Base-by-base conservation (phyloP, 2,329 filamentous ascomycete species). In the Cytospora leucostoma region DNA sequence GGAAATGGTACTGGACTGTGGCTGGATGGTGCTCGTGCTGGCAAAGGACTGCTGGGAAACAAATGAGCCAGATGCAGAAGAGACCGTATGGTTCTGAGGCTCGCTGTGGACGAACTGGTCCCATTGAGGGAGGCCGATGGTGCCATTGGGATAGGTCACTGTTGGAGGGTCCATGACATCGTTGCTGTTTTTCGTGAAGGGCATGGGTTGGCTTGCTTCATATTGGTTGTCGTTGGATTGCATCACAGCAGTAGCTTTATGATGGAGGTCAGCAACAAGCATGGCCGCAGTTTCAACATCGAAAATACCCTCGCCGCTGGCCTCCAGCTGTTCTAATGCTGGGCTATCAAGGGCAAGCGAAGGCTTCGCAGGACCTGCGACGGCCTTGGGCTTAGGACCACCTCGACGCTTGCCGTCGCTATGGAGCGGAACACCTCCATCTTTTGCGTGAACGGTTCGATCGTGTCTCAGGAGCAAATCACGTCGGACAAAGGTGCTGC, bases 281-380 rank as follows among this genome's bases (percentile, higher is more conserved):
- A 98, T 97, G 70, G 95, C 95, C 70, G 95, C 95, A 71, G 94
- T 93, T 83, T 99, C 94, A 73, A 97, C 90, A 76, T 97, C 95
- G 74, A 97, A 93, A 78, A 94, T 90, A 75, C 89, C 90, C 76
- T 97, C 94, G 75, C 88, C 91, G 78, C 88, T 91, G 72, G 90
- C 91, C 78, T 97, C 93, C 73, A 98, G 93, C 77, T 97, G 93
- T 79, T 97, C 93, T 71, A 97, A 81, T 62, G 92, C 89, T 54
- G 92, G 88, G 56, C 92, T 88, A 74, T 98, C 95, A 70, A 97
- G 86, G 67, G 89, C 85, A 73, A 95, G 88, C 47, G 89, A 84
- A 59, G 89, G 83, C 80, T 97, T 97, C 62, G 90, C 85, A 52
- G 92, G 86, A 37, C 81, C 84, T 60, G 82, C 80, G 66, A 86